Base-by-base conservation (phyloP, 1,139 yeast genomes). In the Spencermartinsiella ligniputridi region DNA sequence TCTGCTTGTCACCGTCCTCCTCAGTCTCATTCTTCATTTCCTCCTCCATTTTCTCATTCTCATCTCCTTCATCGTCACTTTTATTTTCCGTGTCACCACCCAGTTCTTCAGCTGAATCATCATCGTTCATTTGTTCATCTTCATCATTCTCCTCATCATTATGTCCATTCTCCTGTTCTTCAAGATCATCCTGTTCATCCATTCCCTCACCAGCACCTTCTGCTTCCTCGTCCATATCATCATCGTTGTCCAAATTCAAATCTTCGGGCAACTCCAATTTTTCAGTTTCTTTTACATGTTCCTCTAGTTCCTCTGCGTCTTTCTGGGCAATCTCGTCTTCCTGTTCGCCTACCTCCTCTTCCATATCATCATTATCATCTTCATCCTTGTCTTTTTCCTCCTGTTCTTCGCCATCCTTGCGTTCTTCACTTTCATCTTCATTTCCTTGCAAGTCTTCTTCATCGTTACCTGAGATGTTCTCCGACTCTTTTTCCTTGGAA, bases 281-380 rank as follows among this genome's bases (percentile, higher is more conserved):
- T 15, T 64, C 74, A 9, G 52, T 52, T 16, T 59, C 64, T 21
- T 64, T 66, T n/a, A 60, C 61, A 21, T 63, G 66, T 2, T 66
- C 67, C 35, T 67, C 68, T 3, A 65, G 69, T 24, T 71, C 77
- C 12, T 71, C 76, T 1, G 79, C 86, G 20, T 76, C 81, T 35
- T 87, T 95, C 36, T 87, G 71, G 52, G 87, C 79, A 72, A 90
- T 78, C 52, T 89, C 95, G 35, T 90, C 97, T 49, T 88, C 96
- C 13, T 82, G 75, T 61, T 88, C 95, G 6, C 88, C 92, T 40
- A 83, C 88, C 52, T 82, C 79, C 40, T 76, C 76, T 20, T 85
- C 89, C 39, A 83, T 84, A 52, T 86, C 79, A 9, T 66, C 63
- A 16, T 68, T 68, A 3, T 70, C 67, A 12, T 70, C 68, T 20